Percentiles rank a stretch among this genome's conserved stretches.
These are phyloP conservation scores for Helotiales sp. DNA, from an alignment of 2,329 filamentous ascomycete species.

Conservation along the genomic window DNA sequence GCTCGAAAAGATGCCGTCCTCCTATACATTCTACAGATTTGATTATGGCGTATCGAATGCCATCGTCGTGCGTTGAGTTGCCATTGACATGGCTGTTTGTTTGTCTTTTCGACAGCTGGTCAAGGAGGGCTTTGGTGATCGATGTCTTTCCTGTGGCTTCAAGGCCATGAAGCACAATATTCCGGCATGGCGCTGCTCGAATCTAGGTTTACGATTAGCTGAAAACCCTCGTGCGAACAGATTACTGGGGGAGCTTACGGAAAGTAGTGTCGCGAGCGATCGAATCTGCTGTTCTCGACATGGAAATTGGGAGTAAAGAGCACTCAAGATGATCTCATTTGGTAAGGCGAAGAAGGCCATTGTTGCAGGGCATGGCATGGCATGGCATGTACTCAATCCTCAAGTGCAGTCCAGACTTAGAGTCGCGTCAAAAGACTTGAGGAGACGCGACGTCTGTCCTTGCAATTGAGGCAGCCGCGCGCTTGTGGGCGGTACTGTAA, in stretches of 20 bases:
- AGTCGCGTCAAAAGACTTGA: conserved; percentile 5
- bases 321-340: conserved; percentile 49
- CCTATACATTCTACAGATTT: conserved; percentile 77
- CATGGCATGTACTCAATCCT: no score
- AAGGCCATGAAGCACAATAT: conserved; percentile 79
- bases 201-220: conserved; percentile 9
- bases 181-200: conserved; percentile 35
- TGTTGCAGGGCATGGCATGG: not conserved
- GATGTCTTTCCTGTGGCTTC: conserved; percentile 85
- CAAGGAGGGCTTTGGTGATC: conserved; percentile 63
- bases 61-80: conserved; percentile 33
- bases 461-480: not conserved
- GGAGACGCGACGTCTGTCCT: conserved; percentile 13
- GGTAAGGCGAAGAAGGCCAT: conserved; percentile 52
- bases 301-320: conserved; percentile 51
- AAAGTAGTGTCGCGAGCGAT: conserved; percentile 55
- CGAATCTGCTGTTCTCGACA: conserved; percentile 60
- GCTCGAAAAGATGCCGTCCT: conserved; percentile 73
- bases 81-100: conserved; percentile 1
- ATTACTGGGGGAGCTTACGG: conserved; percentile 22
- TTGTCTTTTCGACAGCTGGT: conserved; percentile 37
- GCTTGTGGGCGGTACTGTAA: not conserved
- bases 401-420: no score
- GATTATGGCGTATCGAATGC: conserved; percentile 60
- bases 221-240: not conserved